A percentile compares a stretch with the other conserved stretches of the same genome.
These are phyloP conservation scores for Primulina tabacum DNA, from an alignment of 257 asterid genomes.

Conservation along the genomic window DNA sequence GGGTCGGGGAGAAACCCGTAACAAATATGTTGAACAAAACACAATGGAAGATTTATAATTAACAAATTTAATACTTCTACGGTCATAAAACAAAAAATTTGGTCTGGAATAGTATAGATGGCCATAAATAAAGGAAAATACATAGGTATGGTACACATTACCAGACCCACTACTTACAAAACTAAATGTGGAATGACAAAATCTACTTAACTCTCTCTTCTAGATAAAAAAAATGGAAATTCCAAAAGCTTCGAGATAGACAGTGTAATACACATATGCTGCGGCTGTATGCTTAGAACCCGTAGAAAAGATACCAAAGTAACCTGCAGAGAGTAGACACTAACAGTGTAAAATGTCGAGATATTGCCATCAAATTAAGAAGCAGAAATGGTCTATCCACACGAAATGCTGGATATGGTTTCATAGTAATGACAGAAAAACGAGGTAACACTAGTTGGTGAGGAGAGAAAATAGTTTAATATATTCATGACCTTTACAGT, in stretches of 20 bases:
- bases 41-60: not conserved
- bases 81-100: not conserved
- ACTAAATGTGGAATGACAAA: constrained; percentile 3
- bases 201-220: constrained; percentile 13
- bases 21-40: not conserved
- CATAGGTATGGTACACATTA: not conserved
- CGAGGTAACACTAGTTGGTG: not conserved
- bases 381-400: not conserved
- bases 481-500: not conserved
- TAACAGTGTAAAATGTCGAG: not conserved
- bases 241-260: constrained; percentile 20
- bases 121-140: not conserved
- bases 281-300: constrained; percentile 1
- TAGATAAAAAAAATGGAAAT: not conserved
- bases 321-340: constrained; percentile 14
- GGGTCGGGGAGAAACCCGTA: too few relatives aligned
- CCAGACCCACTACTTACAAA: constrained; percentile 16
- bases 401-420: not conserved
- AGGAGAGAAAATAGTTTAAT: not conserved
- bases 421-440: not conserved
- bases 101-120: not conserved
- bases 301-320: not conserved
- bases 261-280: not conserved
- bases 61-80: constrained; percentile 2
- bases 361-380: not conserved